Evolutionary conservation across 1,139 yeast genomes (phyloP).

Genomic region (Geotrichum citri-aurantii): DNA sequence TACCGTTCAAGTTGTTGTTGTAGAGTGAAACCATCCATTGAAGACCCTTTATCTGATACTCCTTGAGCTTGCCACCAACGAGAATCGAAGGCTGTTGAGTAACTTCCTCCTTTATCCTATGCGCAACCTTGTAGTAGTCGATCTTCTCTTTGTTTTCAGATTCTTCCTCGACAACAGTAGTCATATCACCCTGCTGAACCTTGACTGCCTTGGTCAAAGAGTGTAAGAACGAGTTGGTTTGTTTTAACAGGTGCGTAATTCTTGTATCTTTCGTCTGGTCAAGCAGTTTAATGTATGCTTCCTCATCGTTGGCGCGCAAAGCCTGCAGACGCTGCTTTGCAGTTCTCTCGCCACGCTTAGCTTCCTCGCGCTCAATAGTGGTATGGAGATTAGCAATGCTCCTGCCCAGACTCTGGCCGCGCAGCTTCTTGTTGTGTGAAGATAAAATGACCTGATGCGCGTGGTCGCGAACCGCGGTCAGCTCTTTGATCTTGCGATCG

Average conservation of each 20-base stretch:
- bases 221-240: conserved; percentile 85
- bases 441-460: conserved; percentile 34
- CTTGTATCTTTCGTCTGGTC: conserved; percentile 98
- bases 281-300: conserved; percentile 87
- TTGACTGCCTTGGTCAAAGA: conserved; percentile 87
- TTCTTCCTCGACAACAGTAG: conserved; percentile 31
- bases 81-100: conserved; percentile 75
- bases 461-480: conserved; percentile 39
- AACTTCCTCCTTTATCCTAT: conserved; percentile 74
- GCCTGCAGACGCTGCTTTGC: conserved; percentile 98
- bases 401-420: conserved; percentile 31
- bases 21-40: conserved; percentile 98
- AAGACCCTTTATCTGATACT: conserved; percentile 86
- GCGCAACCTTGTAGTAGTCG: conserved; percentile 94
- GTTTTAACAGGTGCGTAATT: conserved; percentile 87
- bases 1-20: conserved; percentile 91
- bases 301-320: conserved; percentile 95
- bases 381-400: conserved; percentile 53
- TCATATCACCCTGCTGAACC: conserved; percentile 56
- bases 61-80: conserved; percentile 91
- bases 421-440: conserved; percentile 22
- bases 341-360: conserved; percentile 76
- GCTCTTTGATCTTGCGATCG: conserved; percentile 32
- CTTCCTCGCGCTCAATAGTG: conserved; percentile 82
- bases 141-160: conserved; percentile 47